Base-by-base conservation (phyloP, 1,139 yeast species). In the Geotrichum reessii region DNA sequence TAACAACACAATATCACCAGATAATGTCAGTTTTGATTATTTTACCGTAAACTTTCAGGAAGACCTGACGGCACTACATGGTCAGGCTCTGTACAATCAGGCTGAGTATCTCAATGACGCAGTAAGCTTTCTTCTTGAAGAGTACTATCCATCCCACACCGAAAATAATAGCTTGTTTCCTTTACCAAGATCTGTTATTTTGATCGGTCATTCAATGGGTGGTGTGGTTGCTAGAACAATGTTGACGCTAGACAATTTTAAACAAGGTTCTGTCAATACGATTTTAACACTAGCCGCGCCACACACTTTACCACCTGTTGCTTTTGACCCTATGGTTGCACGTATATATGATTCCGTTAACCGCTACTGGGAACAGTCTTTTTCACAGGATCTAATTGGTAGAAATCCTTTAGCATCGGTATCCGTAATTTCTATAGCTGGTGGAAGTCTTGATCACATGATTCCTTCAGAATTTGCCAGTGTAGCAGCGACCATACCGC, bases 21-120 rank as follows among this genome's bases (percentile, higher is more conserved):
- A 58, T 11, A 56, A 57, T 6, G 61, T 65, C 3, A 63, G 63
- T 24, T 73, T 86, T 56, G 97, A 91, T 69, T 86, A 89, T 70
- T 92, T 89, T 69, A 78, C 95, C 0, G 95, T 96, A 1, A 97
- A 93, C 70, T 93, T 93, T 74, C 90, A 91, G 68, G 98, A 93
- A 73, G 99, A 93, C 70, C 86, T 91, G 65, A 91, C 98, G 0
- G 99, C 99, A 0, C 89, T 93, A 71, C 97, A 92, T 71, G 99
- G 99, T 0, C 78, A 92, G 64, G 90, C 98, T 0, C 78, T 93
- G 79, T 74, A 91, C 50, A 98, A 93, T 69, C 99, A 93, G 73
- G 96, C 98, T 0, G 97, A 89, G 70, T 93, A 87, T 70, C 73
- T 89, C 61, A 93, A 95, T 68, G 97, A 92, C 65, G 98, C 97